Evolutionary conservation across 352 stramenopile genomes (phyloP).

Genomic region (Pythium insidiosum): DNA sequence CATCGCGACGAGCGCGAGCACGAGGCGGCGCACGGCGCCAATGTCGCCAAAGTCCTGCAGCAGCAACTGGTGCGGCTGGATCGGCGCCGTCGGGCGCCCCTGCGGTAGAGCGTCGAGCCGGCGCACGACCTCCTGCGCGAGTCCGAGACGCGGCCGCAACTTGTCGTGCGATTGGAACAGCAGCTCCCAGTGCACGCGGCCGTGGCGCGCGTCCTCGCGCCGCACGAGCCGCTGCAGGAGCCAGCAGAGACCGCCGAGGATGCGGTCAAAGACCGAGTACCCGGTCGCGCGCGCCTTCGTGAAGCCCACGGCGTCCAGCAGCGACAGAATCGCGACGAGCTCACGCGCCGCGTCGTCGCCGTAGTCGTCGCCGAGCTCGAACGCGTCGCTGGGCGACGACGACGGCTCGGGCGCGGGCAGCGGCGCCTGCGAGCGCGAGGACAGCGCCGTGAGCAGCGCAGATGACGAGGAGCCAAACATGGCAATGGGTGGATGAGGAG

Average conservation of each 20-base stretch:
- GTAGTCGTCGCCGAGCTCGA: slow-evolving; percentile 12
- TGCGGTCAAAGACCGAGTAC: slow-evolving; percentile 55
- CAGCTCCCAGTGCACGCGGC: slow-evolving; percentile 57
- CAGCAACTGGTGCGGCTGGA: slow-evolving; percentile 69
- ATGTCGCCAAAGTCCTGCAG: slow-evolving; percentile 76
- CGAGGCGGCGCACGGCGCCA: slow-evolving; percentile 35
- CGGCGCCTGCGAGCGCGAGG: too few species aligned
- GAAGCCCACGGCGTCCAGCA: slow-evolving; percentile 32
- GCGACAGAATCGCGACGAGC: slow-evolving; percentile 21
- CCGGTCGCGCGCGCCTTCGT: slow-evolving; percentile 22
- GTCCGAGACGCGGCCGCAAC: slow-evolving; percentile 60
- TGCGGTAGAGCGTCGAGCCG: slow-evolving; percentile 32
- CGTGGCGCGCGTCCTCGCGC: slow-evolving; percentile 27
- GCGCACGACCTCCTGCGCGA: slow-evolving; percentile 47
- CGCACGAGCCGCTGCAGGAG: slow-evolving; percentile 47
- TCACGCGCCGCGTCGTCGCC: slow-evolving; percentile 8
- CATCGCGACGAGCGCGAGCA: slow-evolving; percentile 40
- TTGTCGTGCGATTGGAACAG: slow-evolving; percentile 54
- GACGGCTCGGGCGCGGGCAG: too few species aligned
- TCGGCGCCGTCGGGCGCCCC: slow-evolving; percentile 16
- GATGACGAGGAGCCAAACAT: too few species aligned
- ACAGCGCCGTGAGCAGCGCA: too few species aligned
- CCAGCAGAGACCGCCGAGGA: slow-evolving; percentile 49
- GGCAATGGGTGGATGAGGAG: too few species aligned
- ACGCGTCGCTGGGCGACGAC: too few species aligned